Conservation (phyloP, 129 eudicot genomes). For the Chrysanthemum lavandulifolium region DNA sequence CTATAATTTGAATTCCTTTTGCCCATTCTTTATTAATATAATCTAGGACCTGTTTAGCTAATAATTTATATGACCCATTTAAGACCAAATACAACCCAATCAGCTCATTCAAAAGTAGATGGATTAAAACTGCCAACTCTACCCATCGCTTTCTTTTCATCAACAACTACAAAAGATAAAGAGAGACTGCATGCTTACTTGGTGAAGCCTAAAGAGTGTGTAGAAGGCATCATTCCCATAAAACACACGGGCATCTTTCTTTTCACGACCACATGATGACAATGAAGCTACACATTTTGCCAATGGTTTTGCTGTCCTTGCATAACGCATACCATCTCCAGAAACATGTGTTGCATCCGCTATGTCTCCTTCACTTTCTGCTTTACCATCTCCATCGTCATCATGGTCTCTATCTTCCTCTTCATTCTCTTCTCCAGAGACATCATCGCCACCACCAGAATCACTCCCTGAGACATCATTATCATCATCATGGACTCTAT, state of each 20-base stretch:
- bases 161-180: background rate
- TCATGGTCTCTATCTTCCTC: slow-evolving; percentile 76
- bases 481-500: slow-evolving; percentile 44
- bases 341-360: slow-evolving; percentile 52
- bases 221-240: slow-evolving; percentile 86
- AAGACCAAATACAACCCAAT: background rate
- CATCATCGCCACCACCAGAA: slow-evolving; percentile 84
- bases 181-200: slow-evolving; percentile 43
- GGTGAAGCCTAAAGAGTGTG: slow-evolving; percentile 92
- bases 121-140: background rate
- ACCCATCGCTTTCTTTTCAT: background rate
- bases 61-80: background rate
- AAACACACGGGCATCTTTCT: slow-evolving; percentile 52
- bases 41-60: too few relatives aligned
- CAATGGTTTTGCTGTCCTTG: slow-evolving; percentile 65
- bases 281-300: slow-evolving; percentile 62
- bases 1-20: background rate
- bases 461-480: slow-evolving; percentile 87
- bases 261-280: slow-evolving; percentile 35
- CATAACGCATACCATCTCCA: slow-evolving; percentile 48
- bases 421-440: slow-evolving; percentile 77
- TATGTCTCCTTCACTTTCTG: slow-evolving; percentile 91
- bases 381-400: slow-evolving; percentile 67
- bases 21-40: too few relatives aligned
- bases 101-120: background rate